A percentile compares a stretch with the other conserved stretches of the same genome.
Conservation (phyloP, 2,329 filamentous ascomycete species). For the Apiospora arundinis region DNA sequence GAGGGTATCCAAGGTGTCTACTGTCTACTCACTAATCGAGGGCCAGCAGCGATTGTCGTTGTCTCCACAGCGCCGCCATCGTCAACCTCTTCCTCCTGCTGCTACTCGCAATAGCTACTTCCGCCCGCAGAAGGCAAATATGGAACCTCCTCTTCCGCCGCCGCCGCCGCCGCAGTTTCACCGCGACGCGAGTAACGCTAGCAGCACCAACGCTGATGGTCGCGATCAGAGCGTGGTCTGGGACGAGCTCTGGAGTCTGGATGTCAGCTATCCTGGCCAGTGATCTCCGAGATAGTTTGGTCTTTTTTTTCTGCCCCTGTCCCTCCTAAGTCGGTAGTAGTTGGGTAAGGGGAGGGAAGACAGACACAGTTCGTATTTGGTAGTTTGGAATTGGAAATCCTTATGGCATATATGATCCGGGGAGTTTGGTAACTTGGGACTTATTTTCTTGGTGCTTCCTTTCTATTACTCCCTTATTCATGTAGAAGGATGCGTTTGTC, state of each 20-base stretch:
- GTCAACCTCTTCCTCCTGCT: neutral
- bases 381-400: neutral
- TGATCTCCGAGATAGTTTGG: constrained; percentile 34
- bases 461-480: neutral
- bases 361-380: neutral
- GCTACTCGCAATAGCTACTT: neutral
- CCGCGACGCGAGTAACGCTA: constrained; percentile 41
- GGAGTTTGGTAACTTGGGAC: neutral
- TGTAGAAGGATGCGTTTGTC: neutral
- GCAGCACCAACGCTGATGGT: constrained; percentile 42
- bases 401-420: neutral
- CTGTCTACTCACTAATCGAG: constrained; percentile 20
- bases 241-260: constrained; percentile 67
- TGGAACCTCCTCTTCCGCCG: neutral
- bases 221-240: constrained; percentile 62
- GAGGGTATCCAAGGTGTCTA: neutral
- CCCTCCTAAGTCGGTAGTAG: neutral
- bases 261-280: constrained; percentile 58
- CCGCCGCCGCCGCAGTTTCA: neutral
- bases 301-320: no score
- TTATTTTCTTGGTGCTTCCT: neutral
- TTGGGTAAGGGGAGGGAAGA: constrained; percentile 29
- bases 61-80: constrained; percentile 11
- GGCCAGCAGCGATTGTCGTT: constrained; percentile 23
- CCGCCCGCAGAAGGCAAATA: constrained; percentile 25